Conservation (phyloP, 805 yeast species). For the Priceomyces medius region DNA sequence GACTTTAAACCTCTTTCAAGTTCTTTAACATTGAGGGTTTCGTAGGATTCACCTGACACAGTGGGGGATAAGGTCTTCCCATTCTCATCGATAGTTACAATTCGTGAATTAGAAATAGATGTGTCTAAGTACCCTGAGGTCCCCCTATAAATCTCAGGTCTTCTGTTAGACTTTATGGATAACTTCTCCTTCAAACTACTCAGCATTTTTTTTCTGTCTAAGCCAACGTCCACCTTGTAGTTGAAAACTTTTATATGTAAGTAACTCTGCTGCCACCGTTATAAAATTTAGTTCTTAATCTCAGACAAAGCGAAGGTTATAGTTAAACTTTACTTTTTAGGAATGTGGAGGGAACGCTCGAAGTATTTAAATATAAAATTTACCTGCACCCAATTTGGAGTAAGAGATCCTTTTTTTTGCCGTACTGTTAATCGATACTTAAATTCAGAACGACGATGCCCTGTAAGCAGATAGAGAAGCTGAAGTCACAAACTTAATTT, state of each 20-base stretch:
- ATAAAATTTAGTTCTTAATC: not conserved
- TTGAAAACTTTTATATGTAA: not conserved
- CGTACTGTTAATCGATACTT: no score
- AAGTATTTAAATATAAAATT: not conserved
- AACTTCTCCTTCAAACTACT: not conserved
- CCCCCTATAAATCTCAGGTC: slow-evolving; percentile 25
- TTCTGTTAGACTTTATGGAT: not conserved
- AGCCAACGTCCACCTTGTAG: not conserved
- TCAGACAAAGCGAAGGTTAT: no score
- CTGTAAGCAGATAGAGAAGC: no score
- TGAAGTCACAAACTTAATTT: no score
- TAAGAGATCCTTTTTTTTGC: not conserved
- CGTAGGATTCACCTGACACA: slow-evolving; percentile 15
- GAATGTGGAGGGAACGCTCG: not conserved
- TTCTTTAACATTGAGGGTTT: slow-evolving; percentile 19
- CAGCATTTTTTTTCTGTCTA: not conserved
- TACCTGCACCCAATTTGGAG: not conserved
- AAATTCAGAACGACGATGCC: no score
- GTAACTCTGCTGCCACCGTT: not conserved
- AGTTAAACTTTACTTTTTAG: not conserved
- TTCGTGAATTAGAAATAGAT: slow-evolving; percentile 26
- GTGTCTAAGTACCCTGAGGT: slow-evolving; percentile 24
- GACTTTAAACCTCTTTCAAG: slow-evolving; percentile 40
- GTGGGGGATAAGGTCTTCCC: slow-evolving; percentile 20
- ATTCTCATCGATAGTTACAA: slow-evolving; percentile 23